Base-by-base conservation (phyloP, 2,329 filamentous ascomycete species). In the Ilyonectria sp. region DNA sequence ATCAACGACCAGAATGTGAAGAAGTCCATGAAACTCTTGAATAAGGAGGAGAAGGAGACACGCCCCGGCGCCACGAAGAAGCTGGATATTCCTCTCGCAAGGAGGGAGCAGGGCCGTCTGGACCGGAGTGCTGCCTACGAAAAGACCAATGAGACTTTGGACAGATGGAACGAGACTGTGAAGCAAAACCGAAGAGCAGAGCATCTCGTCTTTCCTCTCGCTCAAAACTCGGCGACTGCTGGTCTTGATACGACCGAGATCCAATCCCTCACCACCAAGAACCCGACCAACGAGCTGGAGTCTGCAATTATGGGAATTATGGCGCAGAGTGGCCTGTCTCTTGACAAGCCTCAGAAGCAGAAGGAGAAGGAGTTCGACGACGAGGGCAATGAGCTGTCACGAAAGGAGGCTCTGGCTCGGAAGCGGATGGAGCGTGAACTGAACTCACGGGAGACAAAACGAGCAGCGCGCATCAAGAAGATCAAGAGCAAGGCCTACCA, bases 401-500 rank as follows among this genome's bases (percentile, higher is more conserved):
- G 91, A 54, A 92, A 90, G 76, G 92, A 91, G 54, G 87, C 93
- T 26, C 87, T 91, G 63, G 90, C 91, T 54, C 90, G 95, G 76
- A 87, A 95, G 63, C 91, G 96, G 13, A 91, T 91, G 79, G 91
- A 93, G 70, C 88, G 96, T 72, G 95, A 98, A 75, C 83, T 97
- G 8, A 87, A 95, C 71, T 97, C 97, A 75, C 89, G 95, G 11
- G 95, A 98, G 81, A 92, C 97, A 76, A 91, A 94, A 49, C 92
- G 94, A 63, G 90, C 94, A 8, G 97, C 95, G 82, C 92, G 96
- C 26, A 94, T 99, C 82, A 97, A 98, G 84, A 98, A 98, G 85
- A 99, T 99, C 84, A 99, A 99, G 86, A 97, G 93, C 79, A 99
- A 98, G 81, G 90, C 94, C 0, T 99, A 97, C 79, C 93, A 95